Base-by-base conservation (phyloP, 1,284 basidiomycete genomes). In the Ceratobasidium sp. region DNA sequence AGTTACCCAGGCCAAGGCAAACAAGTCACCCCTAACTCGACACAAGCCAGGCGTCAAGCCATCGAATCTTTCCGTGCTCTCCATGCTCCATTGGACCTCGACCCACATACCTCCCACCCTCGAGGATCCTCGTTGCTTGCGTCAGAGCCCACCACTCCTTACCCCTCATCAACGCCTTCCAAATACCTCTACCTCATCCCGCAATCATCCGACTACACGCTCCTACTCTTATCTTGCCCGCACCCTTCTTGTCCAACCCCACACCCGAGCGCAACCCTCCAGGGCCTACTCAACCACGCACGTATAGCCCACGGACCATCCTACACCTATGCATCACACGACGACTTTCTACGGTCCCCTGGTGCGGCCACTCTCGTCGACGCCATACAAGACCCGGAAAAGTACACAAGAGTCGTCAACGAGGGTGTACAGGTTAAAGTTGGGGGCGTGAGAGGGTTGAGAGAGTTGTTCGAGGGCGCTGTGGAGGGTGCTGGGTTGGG, bases 251-350 rank as follows among this genome's bases (percentile, higher is more conserved):
- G 62, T 25, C 62, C 62, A 3, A 66, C 62, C 41, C 62, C 62
- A 46, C 50, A 66, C 27, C 62, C 62, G 0, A 56, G 52, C 7
- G 53, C 39, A 52, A 66, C 52, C 11, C 62, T 66, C 62, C 62
- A 66, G 47, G 62, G 62, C n/a, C 52, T 66, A 16, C 62, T 66
- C 27, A 66, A 66, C 42, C 62, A 66, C 49, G 62, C 62, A 1
- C 62, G 62, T 21, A 66, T 66, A 30, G 52, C 62, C 2, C 62
- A 66, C 62, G 62, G 62, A 30, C 52, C 62, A 14, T 30, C 27
- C 2, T 66, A 66, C 30, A n/a, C 62, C 1, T 66, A 44, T 39
- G 36, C 52, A 16, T 66, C 62, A 25, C 62, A 66, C 33, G 62
- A 66, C 52, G 62, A 66, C 11, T 66, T 66, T 36, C 30, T 66